Evolutionary conservation across 1,284 basidiomycete species (phyloP), one percentile per base, ranked within the genome.

Genomic region (Pascua sp.): DNA sequence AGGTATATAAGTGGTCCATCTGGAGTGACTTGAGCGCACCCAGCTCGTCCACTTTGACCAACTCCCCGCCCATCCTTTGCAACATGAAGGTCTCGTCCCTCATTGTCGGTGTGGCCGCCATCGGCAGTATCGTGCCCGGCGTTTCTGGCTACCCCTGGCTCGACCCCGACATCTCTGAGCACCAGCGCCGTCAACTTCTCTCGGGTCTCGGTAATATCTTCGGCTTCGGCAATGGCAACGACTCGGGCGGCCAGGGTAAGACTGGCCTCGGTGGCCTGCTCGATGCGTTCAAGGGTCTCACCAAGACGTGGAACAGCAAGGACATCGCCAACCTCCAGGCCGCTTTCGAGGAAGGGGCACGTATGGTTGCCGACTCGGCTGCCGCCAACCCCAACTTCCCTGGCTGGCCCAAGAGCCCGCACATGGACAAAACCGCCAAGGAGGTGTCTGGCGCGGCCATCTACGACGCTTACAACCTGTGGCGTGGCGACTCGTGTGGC

Each of bases 321-420:
- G 47, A 48, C 37, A 48, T 48, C 47, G 15, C 11, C 10, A 37
- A 39, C 11, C n/a, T 48, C 4, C 39, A 37, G 11, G 16, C 39
- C 11, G 47, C 47, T 17, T 48, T 48, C 47, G n/a, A 48, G 38
- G 47, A 48, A 39, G 47, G 47, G 8, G 13, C 47, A 5, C 3
- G n/a, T 7, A 39, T 39, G 38, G 47, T 48, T 13, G 18, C 24
- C n/a, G 12, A 36, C 12, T 39, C 38, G 8, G 47, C 47, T 7
- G 47, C n/a, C 12, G 37, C 47, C 37, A 48, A 48, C 47, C 47
- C 47, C 47, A 48, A 48, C 16, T 48, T 48, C 47, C 38, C 38
- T 15, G 47, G 47, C n/a, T 48, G 47, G 47, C 37, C 47, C 16
- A 48, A 39, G 47, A 48, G 36, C 47, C 47, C 47, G 12, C n/a